A percentile compares a stretch with the other conserved stretches of the same genome.
phyloP scores from a whole-genome alignment of 441 rosid genomes.

The Capsella rubella region DNA sequence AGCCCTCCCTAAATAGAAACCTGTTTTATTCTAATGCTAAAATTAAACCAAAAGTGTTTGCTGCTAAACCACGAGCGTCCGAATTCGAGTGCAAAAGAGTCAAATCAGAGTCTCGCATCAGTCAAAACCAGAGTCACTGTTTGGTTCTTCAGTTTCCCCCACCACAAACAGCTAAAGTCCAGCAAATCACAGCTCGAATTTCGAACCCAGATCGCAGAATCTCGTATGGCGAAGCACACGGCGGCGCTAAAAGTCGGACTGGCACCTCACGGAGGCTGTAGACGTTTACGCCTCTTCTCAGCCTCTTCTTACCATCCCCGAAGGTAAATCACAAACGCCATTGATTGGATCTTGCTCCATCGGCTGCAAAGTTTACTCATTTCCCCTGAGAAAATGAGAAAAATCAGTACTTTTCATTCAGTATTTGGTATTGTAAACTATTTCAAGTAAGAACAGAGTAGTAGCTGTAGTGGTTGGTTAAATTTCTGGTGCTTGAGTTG shows the following conservation, averaged over 20 bases:
- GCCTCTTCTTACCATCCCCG: conserved; percentile 71
- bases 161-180: not conserved
- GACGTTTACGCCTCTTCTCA: conserved; percentile 59
- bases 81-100: not conserved
- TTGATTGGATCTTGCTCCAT: conserved; percentile 45
- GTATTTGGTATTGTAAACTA: not conserved
- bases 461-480: not conserved
- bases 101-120: not conserved
- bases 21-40: not conserved
- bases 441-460: not conserved
- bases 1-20: not conserved
- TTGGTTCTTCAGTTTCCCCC: not conserved
- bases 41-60: not conserved
- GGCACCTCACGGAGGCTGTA: conserved; percentile 79
- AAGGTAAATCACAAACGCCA: conserved; percentile 49
- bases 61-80: not conserved
- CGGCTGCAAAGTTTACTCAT: not conserved
- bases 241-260: conserved; percentile 60
- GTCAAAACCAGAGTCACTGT: not conserved
- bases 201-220: conserved; percentile 3
- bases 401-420: not conserved
- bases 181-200: conserved; percentile 16
- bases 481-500: not conserved
- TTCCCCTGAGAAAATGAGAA: conserved; percentile 5
- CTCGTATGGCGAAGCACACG: conserved; percentile 57